Conservation (phyloP, 306 rosid species). For the Castanea mollissima region DNA sequence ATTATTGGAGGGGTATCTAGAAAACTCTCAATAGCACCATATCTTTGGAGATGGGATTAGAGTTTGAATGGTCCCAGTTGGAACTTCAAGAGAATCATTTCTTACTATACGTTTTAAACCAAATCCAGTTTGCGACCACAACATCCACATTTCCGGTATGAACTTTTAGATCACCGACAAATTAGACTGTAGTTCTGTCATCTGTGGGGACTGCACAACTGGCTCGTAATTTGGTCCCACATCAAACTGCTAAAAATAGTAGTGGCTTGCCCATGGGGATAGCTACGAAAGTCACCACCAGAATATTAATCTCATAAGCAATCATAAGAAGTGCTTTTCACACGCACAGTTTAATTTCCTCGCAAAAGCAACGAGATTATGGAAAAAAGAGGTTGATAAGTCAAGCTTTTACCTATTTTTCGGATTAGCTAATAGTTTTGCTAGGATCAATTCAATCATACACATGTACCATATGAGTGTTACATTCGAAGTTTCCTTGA, state of each 20-base stretch:
- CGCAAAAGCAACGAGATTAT: neutral
- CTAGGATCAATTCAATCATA: neutral
- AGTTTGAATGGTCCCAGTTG: neutral
- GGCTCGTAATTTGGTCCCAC: neutral
- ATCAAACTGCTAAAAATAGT: neutral
- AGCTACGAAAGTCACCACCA: neutral
- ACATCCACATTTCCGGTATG: neutral
- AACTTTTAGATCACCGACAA: neutral
- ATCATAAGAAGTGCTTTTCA: neutral
- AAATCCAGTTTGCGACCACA: neutral
- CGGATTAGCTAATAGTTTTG: neutral
- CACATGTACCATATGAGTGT: neutral
- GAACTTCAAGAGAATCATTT: neutral
- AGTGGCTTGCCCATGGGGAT: neutral
- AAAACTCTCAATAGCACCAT: neutral
- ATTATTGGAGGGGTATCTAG: neutral
- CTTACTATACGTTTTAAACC: neutral
- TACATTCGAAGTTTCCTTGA: constrained; percentile 20
- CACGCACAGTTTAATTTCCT: too few species aligned
- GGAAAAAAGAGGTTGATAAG: neutral
- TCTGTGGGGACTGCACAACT: neutral
- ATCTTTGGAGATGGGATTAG: neutral
- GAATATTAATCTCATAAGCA: neutral
- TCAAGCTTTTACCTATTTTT: too few species aligned
- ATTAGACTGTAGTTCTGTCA: neutral